Base-by-base conservation (phyloP, 768 basidiomycete genomes). In the Phaffia australis region DNA sequence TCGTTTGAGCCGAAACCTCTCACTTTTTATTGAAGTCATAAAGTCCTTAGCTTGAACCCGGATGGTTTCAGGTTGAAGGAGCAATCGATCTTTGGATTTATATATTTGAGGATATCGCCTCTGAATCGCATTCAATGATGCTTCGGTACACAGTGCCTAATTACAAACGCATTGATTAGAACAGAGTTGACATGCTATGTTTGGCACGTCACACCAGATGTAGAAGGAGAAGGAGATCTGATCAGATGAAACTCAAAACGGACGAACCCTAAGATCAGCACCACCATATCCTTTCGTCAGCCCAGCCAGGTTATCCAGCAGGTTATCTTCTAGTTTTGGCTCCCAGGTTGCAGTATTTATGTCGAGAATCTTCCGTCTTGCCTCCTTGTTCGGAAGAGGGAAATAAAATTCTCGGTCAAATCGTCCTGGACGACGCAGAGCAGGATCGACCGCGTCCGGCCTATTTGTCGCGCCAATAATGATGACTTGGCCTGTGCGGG, bases 381-480 rank as follows among this genome's bases (percentile, higher is more conserved):
- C 95, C 23, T 86, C 86, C 21, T 87, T 74, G 25, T 83, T 83
- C 0, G 95, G 95, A 52, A 99, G 76, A 3, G 89, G 88, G 76
- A 99, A 98, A 78, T 95, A 98, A 76, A 99, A 98, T 77, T 98
- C 94, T 60, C 95, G 80, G 78, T 99, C 95, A 72, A 99, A 98
- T 68, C 95, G 81, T 21, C 95, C 95, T 0, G 94, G 95, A 29
- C 95, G 81, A 35, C 95, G 81, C 59, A 99, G 77, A 0, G 95
- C 95, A 23, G 95, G 91, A 76, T 99, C 95, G 65, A 99, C 86
- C n/a, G 92, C 88, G 76, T 99, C 95, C 0, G 94, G 94, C 68
- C 95, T 77, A 75, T 99, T 99, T 3, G 95, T 99, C 1, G 95
- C 95, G 32, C 95, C 95, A 71, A 98, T 98, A 35, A 99, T 90